Conservation (phyloP, 208 protist genomes). For the Acanthamoeba lenticulata region DNA sequence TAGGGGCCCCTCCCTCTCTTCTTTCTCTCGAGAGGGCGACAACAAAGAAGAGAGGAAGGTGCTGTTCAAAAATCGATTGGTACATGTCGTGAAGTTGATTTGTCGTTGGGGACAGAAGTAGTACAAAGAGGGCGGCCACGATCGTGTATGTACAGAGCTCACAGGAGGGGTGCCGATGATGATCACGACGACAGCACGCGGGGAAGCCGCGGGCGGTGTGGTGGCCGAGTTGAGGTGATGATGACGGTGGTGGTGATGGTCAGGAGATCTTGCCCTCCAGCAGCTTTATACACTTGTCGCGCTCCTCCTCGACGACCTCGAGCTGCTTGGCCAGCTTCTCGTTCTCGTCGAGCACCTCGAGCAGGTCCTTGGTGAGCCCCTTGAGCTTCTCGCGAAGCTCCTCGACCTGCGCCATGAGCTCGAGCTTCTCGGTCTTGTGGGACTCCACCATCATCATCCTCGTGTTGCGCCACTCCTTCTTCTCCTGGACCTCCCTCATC, state of each 20-base stretch:
- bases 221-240: not conserved
- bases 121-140: no score
- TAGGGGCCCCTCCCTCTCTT: no score
- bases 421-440: conserved; percentile 27
- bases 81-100: no score
- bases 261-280: not conserved
- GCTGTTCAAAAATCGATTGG: no score
- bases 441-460: conserved; percentile 36
- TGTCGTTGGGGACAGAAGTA: no score
- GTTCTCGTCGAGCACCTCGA: conserved; percentile 40
- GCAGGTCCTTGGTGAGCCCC: not conserved
- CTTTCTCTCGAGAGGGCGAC: no score
- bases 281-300: conserved; percentile 5
- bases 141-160: no score
- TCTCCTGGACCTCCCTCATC: not conserved
- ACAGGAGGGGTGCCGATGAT: not conserved
- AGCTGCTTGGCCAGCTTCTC: conserved; percentile 38
- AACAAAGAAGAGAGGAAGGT: no score
- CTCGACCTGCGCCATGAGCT: conserved; percentile 23
- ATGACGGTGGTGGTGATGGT: not conserved
- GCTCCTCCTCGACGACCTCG: conserved; percentile 16
- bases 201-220: not conserved
- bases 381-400: conserved; percentile 24
- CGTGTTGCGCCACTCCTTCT: conserved; percentile 7
- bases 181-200: no score